Conservation (phyloP, 208 protist genomes). For the Endotrypanum monterogeii region DNA sequence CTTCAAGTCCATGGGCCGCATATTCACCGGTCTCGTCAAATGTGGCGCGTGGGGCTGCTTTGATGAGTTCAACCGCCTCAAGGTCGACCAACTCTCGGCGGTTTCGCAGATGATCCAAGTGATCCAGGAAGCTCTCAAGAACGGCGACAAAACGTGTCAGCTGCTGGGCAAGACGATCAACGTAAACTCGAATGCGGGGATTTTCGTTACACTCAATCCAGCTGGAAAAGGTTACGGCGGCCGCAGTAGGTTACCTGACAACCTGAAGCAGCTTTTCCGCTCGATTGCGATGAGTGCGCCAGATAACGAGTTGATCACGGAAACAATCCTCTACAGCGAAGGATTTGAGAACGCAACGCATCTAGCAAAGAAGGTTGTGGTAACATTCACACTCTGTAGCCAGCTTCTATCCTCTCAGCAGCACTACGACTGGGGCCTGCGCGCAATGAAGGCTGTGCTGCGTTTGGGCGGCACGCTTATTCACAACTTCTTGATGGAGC, state of each 20-base stretch:
- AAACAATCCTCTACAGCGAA: slow-evolving; percentile 98
- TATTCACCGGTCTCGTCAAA: slow-evolving; percentile 99
- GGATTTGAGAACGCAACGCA: slow-evolving; percentile 96
- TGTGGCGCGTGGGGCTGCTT: slow-evolving; percentile 99
- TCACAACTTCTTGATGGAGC: slow-evolving; percentile 84
- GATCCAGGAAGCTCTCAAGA: slow-evolving; percentile 97
- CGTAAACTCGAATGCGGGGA: slow-evolving; percentile 96
- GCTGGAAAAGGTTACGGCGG: slow-evolving; percentile 98
- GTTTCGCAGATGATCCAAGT: slow-evolving; percentile 99
- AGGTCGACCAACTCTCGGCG: slow-evolving; percentile 98
- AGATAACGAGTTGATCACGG: slow-evolving; percentile 97
- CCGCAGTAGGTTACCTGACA: slow-evolving; percentile 98
- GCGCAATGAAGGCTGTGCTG: slow-evolving; percentile 97
- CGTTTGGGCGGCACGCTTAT: slow-evolving; percentile 92
- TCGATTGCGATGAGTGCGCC: slow-evolving; percentile 98
- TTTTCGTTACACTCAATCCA: slow-evolving; percentile 99
- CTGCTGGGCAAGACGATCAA: slow-evolving; percentile 93
- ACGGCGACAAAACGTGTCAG: slow-evolving; percentile 76
- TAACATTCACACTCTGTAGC: slow-evolving; percentile 93
- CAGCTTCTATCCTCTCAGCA: slow-evolving; percentile 97
- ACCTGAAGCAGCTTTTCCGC: slow-evolving; percentile 98
- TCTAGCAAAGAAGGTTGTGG: slow-evolving; percentile 93
- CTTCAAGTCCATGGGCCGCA: slow-evolving; percentile 98
- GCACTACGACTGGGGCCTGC: slow-evolving; percentile 99
- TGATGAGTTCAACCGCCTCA: slow-evolving; percentile 99